phyloP scores from a whole-genome alignment of 805 yeast species.

The Saccharomycopsis fodiens region DNA sequence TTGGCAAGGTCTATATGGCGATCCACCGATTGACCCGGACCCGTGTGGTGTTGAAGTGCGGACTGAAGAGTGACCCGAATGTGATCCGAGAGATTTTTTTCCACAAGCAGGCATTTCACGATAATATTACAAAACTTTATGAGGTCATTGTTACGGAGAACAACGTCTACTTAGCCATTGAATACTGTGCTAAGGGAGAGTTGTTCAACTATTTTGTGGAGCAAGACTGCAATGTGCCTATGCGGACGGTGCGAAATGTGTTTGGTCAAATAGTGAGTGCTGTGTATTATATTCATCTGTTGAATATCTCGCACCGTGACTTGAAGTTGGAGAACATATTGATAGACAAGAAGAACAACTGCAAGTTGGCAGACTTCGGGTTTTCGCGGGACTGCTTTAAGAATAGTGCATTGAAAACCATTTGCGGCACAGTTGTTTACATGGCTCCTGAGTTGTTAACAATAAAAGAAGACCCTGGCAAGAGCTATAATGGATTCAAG shows the following conservation, averaged over 20 bases:
- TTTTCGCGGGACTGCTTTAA: slow-evolving; percentile 73
- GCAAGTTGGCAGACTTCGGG: slow-evolving; percentile 88
- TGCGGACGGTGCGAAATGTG: slow-evolving; percentile 41
- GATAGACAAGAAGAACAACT: slow-evolving; percentile 45
- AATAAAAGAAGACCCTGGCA: too few species aligned
- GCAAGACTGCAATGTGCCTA: slow-evolving; percentile 38
- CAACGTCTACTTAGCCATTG: slow-evolving; percentile 79
- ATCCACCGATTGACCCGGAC: slow-evolving; percentile 63
- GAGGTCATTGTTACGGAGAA: slow-evolving; percentile 80
- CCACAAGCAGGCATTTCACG: slow-evolving; percentile 76
- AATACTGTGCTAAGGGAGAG: slow-evolving; percentile 81
- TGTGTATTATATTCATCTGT: slow-evolving; percentile 62
- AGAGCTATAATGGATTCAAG: slow-evolving; percentile 54
- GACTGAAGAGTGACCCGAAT: slow-evolving; percentile 70
- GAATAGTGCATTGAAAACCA: slow-evolving; percentile 58
- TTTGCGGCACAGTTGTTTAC: slow-evolving; percentile 91
- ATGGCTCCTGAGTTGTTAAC: slow-evolving; percentile 85
- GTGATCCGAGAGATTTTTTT: slow-evolving; percentile 86
- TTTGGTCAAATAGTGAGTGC: slow-evolving; percentile 60
- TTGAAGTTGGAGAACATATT: slow-evolving; percentile 74
- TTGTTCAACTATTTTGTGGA: slow-evolving; percentile 58
- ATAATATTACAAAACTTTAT: slow-evolving; percentile 74
- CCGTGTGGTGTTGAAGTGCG: slow-evolving; percentile 81
- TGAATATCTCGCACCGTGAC: slow-evolving; percentile 79
- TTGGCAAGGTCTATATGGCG: slow-evolving; percentile 88